Evolutionary conservation across 2,329 filamentous ascomycete genomes (phyloP).

Genomic region (Metarhizium album): DNA sequence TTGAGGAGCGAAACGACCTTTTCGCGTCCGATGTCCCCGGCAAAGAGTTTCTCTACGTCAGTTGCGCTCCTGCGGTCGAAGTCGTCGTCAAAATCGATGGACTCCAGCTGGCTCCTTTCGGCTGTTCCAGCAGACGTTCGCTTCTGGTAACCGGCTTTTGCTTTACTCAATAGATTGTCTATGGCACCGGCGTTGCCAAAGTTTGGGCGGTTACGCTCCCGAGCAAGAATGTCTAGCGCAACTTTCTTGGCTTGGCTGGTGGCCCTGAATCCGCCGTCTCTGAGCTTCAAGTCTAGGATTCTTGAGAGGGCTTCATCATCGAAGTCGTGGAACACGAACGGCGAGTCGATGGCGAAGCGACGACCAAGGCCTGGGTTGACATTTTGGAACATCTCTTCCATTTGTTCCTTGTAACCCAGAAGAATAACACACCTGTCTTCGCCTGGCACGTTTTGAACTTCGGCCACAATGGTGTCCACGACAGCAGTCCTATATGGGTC

Average conservation of each 20-base stretch:
- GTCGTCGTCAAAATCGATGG: slow-evolving; percentile 62
- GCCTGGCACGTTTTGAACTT: slow-evolving; percentile 57
- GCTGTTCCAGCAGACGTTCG: slow-evolving; percentile 14
- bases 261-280: slow-evolving; percentile 39
- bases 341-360: slow-evolving; percentile 52
- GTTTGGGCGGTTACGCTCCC: slow-evolving; percentile 52
- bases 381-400: slow-evolving; percentile 64
- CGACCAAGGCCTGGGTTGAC: slow-evolving; percentile 59
- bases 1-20: slow-evolving; percentile 40
- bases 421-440: slow-evolving; percentile 65
- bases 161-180: slow-evolving; percentile 50
- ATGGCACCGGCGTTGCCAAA: slow-evolving; percentile 70
- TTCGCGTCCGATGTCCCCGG: slow-evolving; percentile 48
- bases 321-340: slow-evolving; percentile 63
- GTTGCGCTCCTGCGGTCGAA: slow-evolving; percentile 33
- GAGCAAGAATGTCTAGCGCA: slow-evolving; percentile 48
- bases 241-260: slow-evolving; percentile 41
- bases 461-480: slow-evolving; percentile 63
- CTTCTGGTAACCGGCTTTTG: slow-evolving; percentile 34
- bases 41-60: slow-evolving; percentile 44
- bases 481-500: slow-evolving; percentile 50
- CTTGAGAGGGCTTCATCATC: slow-evolving; percentile 40
- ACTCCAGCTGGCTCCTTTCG: slow-evolving; percentile 57
- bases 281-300: slow-evolving; percentile 56
- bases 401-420: slow-evolving; percentile 58